Conservation (phyloP, 83 land plant genomes). For the Diphasiastrum complanatum region DNA sequence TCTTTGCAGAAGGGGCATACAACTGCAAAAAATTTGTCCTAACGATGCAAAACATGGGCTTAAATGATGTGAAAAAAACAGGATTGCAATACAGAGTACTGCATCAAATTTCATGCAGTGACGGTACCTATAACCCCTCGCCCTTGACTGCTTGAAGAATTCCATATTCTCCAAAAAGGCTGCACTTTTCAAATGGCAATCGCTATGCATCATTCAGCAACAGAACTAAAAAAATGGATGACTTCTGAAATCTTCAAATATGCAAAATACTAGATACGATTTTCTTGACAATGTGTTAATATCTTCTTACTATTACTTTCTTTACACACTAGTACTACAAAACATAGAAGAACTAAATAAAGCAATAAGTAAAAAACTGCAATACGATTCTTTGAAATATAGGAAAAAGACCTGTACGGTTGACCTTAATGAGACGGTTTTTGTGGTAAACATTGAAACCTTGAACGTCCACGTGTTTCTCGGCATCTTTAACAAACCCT, state of each 20-base stretch:
- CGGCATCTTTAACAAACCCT: conserved; percentile 90
- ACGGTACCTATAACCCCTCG: conserved; percentile 30
- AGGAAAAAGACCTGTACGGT: no score
- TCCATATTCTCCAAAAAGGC: conserved; percentile 41
- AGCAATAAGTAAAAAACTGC: not conserved
- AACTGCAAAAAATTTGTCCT: not conserved
- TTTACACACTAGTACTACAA: not conserved
- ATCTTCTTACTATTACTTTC: not conserved
- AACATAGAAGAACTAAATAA: not conserved
- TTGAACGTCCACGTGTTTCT: conserved; percentile 44
- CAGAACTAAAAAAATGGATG: not conserved
- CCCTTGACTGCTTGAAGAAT: conserved; percentile 30
- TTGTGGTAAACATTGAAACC: conserved; percentile 96
- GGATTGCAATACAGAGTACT: not conserved
- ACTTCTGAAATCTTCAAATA: not conserved
- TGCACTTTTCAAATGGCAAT: conserved; percentile 1
- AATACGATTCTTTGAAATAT: no score
- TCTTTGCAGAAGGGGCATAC: not conserved
- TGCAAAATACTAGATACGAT: not conserved
- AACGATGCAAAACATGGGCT: not conserved
- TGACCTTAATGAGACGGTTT: conserved; percentile 71
- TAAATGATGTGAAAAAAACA: no score
- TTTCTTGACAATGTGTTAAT: not conserved
- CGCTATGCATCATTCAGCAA: not conserved
- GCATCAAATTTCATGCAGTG: not conserved